phyloP scores from a whole-genome alignment of 2,329 filamentous ascomycete genomes.

The Echinosphaeria canescens region DNA sequence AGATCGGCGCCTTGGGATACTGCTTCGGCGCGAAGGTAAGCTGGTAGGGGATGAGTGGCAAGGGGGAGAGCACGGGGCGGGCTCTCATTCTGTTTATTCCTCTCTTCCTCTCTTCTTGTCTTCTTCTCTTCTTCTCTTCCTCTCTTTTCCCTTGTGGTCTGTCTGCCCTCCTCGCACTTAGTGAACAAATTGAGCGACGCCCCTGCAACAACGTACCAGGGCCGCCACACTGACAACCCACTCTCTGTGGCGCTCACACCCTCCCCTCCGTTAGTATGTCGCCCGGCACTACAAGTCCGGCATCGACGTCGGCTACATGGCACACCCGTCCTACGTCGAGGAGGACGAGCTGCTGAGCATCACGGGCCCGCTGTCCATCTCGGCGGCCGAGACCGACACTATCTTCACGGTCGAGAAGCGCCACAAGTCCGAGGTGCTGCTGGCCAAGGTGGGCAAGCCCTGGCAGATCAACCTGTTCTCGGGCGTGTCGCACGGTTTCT shows the following conservation, averaged over 20 bases:
- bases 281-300: slow-evolving; percentile 40
- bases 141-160: no score
- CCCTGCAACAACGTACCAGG: no score
- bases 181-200: no score
- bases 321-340: slow-evolving; percentile 58
- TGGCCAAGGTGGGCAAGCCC: slow-evolving; percentile 29
- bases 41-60: background rate
- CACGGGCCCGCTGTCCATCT: slow-evolving; percentile 45
- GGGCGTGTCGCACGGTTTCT: slow-evolving; percentile 53
- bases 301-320: slow-evolving; percentile 49
- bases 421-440: slow-evolving; percentile 40
- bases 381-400: slow-evolving; percentile 38
- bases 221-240: no score
- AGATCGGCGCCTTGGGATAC: slow-evolving; percentile 45
- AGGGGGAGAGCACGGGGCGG: background rate
- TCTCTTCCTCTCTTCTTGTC: no score
- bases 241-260: no score
- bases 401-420: slow-evolving; percentile 44
- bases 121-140: background rate
- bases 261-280: slow-evolving; percentile 29
- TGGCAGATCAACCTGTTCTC: slow-evolving; percentile 66
- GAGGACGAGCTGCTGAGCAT: slow-evolving; percentile 43
- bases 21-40: slow-evolving; percentile 53
- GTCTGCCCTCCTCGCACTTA: no score
- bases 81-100: background rate